A percentile compares a stretch with the other conserved stretches of the same genome.
phyloP scores from a whole-genome alignment of 176 grass and related monocot species.

The Avena insularis region DNA sequence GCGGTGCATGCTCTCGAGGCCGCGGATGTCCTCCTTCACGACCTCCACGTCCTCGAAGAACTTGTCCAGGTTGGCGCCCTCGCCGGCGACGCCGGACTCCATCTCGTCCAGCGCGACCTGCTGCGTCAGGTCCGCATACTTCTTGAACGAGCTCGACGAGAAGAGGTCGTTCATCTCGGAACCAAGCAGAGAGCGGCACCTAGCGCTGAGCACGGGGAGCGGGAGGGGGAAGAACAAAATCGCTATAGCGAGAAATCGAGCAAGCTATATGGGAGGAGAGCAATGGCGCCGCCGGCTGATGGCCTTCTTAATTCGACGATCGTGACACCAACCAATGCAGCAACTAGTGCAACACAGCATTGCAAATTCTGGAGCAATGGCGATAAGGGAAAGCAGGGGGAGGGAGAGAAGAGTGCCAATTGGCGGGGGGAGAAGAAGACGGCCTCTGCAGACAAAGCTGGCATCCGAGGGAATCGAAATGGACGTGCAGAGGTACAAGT shows the following conservation, averaged over 20 bases:
- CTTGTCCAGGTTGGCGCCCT: constrained; percentile 52
- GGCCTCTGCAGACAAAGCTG: constrained; percentile 37
- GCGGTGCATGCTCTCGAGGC: constrained; percentile 65
- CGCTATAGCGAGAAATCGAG: background rate
- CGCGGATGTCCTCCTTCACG: constrained; percentile 74
- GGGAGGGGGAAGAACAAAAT: background rate
- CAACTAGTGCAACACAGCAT: background rate
- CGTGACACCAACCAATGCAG: constrained; percentile 8
- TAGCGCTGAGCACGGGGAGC: background rate
- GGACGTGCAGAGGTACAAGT: constrained; percentile 47
- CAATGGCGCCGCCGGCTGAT: constrained; percentile 22
- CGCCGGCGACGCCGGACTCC: constrained; percentile 41
- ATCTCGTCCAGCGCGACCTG: constrained; percentile 71
- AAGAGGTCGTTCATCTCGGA: constrained; percentile 89
- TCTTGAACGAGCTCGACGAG: constrained; percentile 81
- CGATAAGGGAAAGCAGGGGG: background rate
- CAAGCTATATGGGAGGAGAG: background rate
- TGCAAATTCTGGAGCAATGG: background rate
- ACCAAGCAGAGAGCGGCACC: background rate
- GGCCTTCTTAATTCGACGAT: background rate
- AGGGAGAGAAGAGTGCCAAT: constrained; percentile 21
- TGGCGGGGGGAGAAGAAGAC: constrained; percentile 41
- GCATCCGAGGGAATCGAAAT: constrained; percentile 42
- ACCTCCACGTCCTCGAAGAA: constrained; percentile 91
- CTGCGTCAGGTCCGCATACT: constrained; percentile 80